Conservation (phyloP, 495 filamentous ascomycete species). For the Lepraria neglecta region DNA sequence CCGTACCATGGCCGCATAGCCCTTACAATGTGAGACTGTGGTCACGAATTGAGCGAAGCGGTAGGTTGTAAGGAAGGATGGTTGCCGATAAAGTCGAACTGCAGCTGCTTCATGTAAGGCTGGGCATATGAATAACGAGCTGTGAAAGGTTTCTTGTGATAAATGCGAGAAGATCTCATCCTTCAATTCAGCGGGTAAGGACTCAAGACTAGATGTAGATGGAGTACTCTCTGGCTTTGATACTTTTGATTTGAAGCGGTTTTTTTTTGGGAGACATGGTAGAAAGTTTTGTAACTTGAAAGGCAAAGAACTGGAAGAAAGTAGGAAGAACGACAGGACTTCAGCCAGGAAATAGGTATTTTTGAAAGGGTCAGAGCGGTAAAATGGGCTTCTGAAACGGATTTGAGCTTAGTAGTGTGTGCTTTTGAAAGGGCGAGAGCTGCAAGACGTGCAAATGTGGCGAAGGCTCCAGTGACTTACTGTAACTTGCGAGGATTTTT, state of each 20-base stretch:
- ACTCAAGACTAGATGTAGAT: constrained; percentile 27
- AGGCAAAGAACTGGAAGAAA: too few species aligned
- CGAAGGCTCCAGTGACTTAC: too few species aligned
- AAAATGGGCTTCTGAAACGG: too few species aligned
- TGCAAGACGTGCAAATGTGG: too few species aligned
- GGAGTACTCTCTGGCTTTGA: constrained; percentile 16
- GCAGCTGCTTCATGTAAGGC: constrained; percentile 29
- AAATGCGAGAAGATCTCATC: constrained; percentile 14
- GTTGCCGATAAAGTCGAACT: constrained; percentile 29
- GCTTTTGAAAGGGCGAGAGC: too few species aligned
- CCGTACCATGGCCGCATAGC: constrained; percentile 32
- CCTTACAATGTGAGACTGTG: constrained; percentile 28
- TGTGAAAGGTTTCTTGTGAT: constrained; percentile 28
- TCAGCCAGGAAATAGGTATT: too few species aligned
- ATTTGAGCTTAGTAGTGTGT: too few species aligned
- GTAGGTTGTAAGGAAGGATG: constrained; percentile 34
- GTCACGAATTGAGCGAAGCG: constrained; percentile 39
- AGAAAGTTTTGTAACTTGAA: too few species aligned
- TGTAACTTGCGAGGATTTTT: too few species aligned
- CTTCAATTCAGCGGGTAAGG: constrained; percentile 33
- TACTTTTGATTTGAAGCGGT: background rate
- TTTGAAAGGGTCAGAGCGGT: too few species aligned
- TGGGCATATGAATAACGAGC: constrained; percentile 29
- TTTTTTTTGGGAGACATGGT: background rate
- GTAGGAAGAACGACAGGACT: too few species aligned